These are phyloP conservation scores for Candida pseudoglaebosa DNA, from an alignment of 805 yeast species.

Conservation along the genomic window DNA sequence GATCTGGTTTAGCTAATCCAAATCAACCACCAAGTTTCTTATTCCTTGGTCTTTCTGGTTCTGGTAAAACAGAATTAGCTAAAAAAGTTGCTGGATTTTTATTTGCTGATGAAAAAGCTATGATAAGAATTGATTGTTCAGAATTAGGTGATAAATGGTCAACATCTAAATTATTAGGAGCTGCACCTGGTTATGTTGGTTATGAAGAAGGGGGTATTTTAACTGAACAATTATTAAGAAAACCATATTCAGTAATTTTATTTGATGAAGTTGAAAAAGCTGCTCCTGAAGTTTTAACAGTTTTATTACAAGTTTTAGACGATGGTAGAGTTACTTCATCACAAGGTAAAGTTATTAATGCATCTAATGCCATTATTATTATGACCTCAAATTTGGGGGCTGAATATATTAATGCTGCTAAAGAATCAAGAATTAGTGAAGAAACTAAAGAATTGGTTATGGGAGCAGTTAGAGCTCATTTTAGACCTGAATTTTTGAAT, in stretches of 20 bases:
- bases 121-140: constrained; percentile 97
- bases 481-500: constrained; percentile 96
- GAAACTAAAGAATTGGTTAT: constrained; percentile 75
- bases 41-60: constrained; percentile 92
- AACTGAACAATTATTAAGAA: constrained; percentile 85
- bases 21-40: constrained; percentile 94
- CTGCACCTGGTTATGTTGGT: constrained; percentile 94
- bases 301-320: constrained; percentile 86
- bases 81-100: constrained; percentile 95
- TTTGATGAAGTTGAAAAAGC: constrained; percentile 99
- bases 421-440: constrained; percentile 60
- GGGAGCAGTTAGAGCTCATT: constrained; percentile 79
- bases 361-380: constrained; percentile 86
- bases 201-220: constrained; percentile 97
- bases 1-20: constrained; percentile 96
- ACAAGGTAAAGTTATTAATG: constrained; percentile 89
- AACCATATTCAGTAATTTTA: constrained; percentile 92
- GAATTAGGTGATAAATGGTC: constrained; percentile 95
- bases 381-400: constrained; percentile 99
- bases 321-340: constrained; percentile 96
- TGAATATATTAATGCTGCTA: constrained; percentile 68
- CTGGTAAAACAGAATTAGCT: constrained; percentile 97
- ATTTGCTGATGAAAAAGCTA: constrained; percentile 93
- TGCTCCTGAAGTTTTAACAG: constrained; percentile 94
- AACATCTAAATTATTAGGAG: constrained; percentile 90